Base-by-base conservation (phyloP, 305 asterid species). In the Petunia hybrid region DNA sequence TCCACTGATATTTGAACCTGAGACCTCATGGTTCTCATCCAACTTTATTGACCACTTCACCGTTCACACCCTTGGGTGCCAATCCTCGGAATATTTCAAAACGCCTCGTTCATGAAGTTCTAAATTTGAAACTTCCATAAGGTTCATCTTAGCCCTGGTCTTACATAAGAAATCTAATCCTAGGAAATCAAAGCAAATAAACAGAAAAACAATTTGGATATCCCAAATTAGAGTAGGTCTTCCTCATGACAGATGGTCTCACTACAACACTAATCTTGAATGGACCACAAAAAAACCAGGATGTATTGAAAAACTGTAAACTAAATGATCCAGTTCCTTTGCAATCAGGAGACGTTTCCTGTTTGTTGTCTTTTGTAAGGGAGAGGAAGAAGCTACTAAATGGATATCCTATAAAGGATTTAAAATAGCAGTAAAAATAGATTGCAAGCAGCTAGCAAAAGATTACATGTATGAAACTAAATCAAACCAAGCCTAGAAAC, bases 231-330 rank as follows among this genome's bases (percentile, higher is more conserved):
- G 40, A 46, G 43, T 43, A 69, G 76, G 76, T 69, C 59, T 69
- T 22, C 59, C 41, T 4, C 31, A 22, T 22, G 41, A 69, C 77
- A 69, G 10, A 4, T 69, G 16, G 51, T 69, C 59, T 69, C 41
- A 22, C 16, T 57, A 69, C 40, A 45, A 69, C 41, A 69, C 40
- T 45, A 45, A 69, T 1, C 59, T 69, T 69, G 41, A 59, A 69
- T 45, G 59, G 59, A 4, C 59, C 8, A 69, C 22, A 22, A 22
- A 45, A 46, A 45, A 69, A 45, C 59, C 41, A 69, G 59, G 7
- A 22, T 69, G n/a, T 45, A 69, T n/a, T 69, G 43, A 8, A 43
- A 68, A 68, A 68, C 76, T 68, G 76, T 68, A 9, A 68, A 68
- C 76, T 45, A 43, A 68, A 68, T 43, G 43, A 69, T 45, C 76